Base-by-base conservation (phyloP, 768 basidiomycete species). In the Mycena kentingensis region DNA sequence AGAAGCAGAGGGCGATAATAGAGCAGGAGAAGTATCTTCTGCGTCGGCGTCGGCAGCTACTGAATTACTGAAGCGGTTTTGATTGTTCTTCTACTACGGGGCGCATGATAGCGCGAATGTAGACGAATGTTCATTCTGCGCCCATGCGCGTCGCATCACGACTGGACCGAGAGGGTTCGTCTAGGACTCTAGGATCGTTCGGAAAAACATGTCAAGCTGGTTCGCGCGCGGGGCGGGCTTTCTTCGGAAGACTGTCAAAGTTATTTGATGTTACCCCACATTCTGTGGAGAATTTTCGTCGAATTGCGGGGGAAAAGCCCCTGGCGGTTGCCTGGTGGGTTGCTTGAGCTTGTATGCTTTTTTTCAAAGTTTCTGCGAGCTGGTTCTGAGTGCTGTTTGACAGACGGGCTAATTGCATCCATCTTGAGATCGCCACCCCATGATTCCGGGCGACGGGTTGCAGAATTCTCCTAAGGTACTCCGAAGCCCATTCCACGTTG, bases 1-100 rank as follows among this genome's bases (percentile, higher is more conserved):
- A 19, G 69, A 71, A 60, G 57, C 68, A n/a, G 63, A 67, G 19
- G 67, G 56, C 18, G 66, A 66, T 52, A 59, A 50, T 44, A 52
- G 54, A 43, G 42, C 49, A 43, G 49, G 53, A 7, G 16, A 42
- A 16, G 34, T n/a, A n/a, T n/a, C n/a, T n/a, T n/a, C n/a, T n/a
- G n/a, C 42, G 24, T 18, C 59, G 57, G 46, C 70, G 22, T 45
- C 65, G 19, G 69, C 73, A 36, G 76, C 77, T 25, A 73, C 72
- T 28, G 77, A 78, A 15, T 49, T 77, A 55, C 69, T 73, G 15
- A 70, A 69, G 61, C 65, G 69, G 37, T 69, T 74, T 50, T 73
- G 54, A 69, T 19, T 42, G 22, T 26, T 24, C 41, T 42, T 26
- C 24, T n/a, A n/a, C 21, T 19, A 42, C 41, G 22, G 22, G 41